These are phyloP conservation scores for Schizosaccharomyces japonicus DNA, from an alignment of 805 yeast species.

Conservation along the genomic window DNA sequence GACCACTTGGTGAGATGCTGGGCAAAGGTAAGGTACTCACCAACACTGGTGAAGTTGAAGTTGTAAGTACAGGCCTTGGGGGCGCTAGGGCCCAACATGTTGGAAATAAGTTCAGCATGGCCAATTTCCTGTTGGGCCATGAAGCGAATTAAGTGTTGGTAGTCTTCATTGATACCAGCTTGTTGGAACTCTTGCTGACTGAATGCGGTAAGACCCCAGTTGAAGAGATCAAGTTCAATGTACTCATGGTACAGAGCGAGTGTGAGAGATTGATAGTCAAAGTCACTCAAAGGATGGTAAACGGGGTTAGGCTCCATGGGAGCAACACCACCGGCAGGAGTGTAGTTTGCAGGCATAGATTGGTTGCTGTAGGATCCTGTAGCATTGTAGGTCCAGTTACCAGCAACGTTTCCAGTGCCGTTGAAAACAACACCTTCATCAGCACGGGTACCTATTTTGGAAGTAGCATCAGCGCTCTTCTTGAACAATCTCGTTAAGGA, in stretches of 20 bases:
- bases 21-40: conserved; percentile 6
- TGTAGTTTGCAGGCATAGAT: background rate
- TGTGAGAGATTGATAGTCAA: conserved; percentile 6
- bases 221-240: conserved; percentile 6
- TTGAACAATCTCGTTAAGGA: too few species aligned
- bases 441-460: background rate
- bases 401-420: background rate
- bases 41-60: conserved; percentile 5
- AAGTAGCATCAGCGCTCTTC: too few species aligned
- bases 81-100: conserved; percentile 7
- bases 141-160: conserved; percentile 6
- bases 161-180: conserved; percentile 4
- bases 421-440: background rate
- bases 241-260: conserved; percentile 7
- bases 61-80: conserved; percentile 5
- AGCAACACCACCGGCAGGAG: conserved; percentile 1
- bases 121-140: conserved; percentile 8
- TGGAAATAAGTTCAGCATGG: conserved; percentile 5
- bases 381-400: background rate
- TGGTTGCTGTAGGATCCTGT: background rate
- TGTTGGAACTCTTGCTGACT: conserved; percentile 5
- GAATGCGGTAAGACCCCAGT: conserved; percentile 5
- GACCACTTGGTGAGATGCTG: conserved; percentile 7
- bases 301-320: background rate
- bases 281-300: conserved; percentile 7